A percentile compares a stretch with the other conserved stretches of the same genome.
Evolutionary conservation across 139 green algal species (phyloP).

Genomic region (Tetradesmus obliquus): DNA sequence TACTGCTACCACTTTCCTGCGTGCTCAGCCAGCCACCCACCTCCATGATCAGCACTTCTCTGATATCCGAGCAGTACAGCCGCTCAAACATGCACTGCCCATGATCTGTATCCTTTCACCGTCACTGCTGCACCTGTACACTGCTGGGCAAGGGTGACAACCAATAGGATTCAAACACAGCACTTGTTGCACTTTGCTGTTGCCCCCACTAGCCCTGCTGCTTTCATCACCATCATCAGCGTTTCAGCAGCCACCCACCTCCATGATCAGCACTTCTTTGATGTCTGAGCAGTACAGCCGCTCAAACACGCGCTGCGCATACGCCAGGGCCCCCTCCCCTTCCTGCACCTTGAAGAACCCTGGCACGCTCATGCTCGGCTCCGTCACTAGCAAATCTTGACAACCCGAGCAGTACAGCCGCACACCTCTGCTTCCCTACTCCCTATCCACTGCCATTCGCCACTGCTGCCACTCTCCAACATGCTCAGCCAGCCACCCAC

Average conservation of each 20-base stretch:
- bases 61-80: conserved; percentile 21
- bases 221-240: too few species aligned
- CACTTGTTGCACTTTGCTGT: too few species aligned
- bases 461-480: not conserved
- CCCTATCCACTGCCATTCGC: too few species aligned
- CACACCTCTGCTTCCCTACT: too few species aligned
- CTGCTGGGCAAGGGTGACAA: too few species aligned
- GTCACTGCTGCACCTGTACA: too few species aligned
- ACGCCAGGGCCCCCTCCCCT: conserved; percentile 68
- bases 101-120: conserved; percentile 27
- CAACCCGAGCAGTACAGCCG: not conserved
- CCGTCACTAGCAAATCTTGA: too few species aligned
- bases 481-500: conserved; percentile 44
- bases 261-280: conserved; percentile 72
- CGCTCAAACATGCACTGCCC: conserved; percentile 74
- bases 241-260: conserved; percentile 54
- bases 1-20: not conserved
- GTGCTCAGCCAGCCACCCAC: not conserved
- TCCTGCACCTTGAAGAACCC: conserved; percentile 66
- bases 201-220: too few species aligned
- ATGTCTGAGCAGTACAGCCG: conserved; percentile 81
- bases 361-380: not conserved
- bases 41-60: too few species aligned
- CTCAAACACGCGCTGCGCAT: conserved; percentile 81
- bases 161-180: too few species aligned